Base-by-base conservation (phyloP, 495 filamentous ascomycete genomes). In the Penicillium salamii region DNA sequence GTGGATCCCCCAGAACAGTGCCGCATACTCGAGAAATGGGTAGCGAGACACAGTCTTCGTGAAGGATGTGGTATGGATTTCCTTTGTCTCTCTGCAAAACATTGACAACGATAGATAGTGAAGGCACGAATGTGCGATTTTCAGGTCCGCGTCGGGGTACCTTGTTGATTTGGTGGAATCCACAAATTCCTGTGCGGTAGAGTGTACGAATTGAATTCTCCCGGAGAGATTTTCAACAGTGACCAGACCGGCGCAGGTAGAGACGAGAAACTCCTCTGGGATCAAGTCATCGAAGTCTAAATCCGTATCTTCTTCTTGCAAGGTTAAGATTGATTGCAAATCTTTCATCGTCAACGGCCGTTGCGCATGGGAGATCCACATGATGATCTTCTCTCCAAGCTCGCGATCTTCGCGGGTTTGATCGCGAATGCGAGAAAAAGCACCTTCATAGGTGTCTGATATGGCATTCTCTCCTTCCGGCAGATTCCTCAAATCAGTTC, bases 351-450 rank as follows among this genome's bases (percentile, higher is more conserved):
- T 44, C 15, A 44, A 44, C 3, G 42, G 42, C 8, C 28, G 9
- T 44, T 44, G 42, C 17, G 28, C 42, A 23, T 44, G 42, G 6
- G 42, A 20, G 28, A 44, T 44, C 42, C 42, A 44, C 28, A 44
- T 2, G 18, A 44, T 23, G 42, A 44, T 31, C 15, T 33, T 34
- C 8, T 44, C 42, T 12, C 42, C 42, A 33, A 44, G 42, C 18
- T 44, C 28, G 7, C 42, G 42, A 20, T 44, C 42, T 19, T 44
- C 18, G 4, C 29, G 28, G 12, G 15, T 13, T 33, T 44, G 42
- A 34, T 44, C 42, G 6, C 17, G 29, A 20, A 44, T 44, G 11
- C 42, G 42, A 33, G 42, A 44, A 8, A 44, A 33, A 3, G 42
- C 42, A 7, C 29, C 42, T 33, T 44, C 42, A n/a, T 44, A 44